Percentiles rank a stretch among this genome's conserved stretches.
phyloP scores from a whole-genome alignment of 2,329 filamentous ascomycete species.

The Paecilomyces sp. region DNA sequence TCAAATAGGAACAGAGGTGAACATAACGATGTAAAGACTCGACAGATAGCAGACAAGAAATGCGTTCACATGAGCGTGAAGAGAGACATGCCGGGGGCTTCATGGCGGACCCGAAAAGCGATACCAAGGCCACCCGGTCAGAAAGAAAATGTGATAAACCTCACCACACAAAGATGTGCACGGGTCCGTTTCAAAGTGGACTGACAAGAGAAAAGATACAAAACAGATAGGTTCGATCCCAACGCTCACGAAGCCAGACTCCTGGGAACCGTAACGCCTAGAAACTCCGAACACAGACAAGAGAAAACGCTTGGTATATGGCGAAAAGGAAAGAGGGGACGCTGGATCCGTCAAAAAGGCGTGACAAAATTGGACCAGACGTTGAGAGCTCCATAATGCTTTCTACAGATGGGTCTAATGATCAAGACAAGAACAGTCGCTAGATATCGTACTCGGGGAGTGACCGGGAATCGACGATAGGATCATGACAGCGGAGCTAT shows the following conservation, averaged over 20 bases:
- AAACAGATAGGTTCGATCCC: neutral
- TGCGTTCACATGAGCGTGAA: conserved; percentile 2
- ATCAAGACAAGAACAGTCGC: neutral
- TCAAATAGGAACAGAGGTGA: conserved; percentile 1
- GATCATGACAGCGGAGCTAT: neutral
- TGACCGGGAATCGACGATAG: neutral
- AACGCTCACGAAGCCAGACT: neutral
- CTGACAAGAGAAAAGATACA: conserved; percentile 3
- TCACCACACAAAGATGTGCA: neutral
- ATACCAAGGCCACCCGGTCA: neutral
- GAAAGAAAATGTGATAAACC: neutral
- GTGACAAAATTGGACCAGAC: neutral
- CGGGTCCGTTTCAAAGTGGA: conserved; percentile 1
- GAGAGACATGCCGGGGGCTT: neutral
- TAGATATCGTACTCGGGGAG: neutral
- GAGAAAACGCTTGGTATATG: neutral
- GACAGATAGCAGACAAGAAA: neutral
- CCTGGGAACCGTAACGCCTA: conserved; percentile 13
- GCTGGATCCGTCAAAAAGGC: neutral
- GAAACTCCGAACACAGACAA: conserved; percentile 10
- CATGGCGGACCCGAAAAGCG: neutral
- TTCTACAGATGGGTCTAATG: neutral
- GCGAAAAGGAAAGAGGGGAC: neutral
- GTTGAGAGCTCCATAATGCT: neutral
- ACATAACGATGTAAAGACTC: neutral